Evolutionary conservation across 345 rosid species (phyloP).

Genomic region (Ceriops decandra): DNA sequence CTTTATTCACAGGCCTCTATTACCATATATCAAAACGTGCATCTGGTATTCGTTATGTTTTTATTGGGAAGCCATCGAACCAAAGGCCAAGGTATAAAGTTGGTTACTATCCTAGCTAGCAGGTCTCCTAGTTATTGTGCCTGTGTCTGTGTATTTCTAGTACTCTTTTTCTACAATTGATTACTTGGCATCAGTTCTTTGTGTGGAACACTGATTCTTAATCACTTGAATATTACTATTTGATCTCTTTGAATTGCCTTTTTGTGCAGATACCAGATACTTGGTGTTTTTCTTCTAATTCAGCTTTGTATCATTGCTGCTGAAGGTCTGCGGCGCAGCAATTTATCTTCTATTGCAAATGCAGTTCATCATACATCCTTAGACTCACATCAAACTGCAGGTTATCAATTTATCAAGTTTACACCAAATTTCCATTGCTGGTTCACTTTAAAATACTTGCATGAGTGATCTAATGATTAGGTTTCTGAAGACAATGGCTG

Average conservation of each 20-base stretch:
- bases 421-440: constrained; percentile 1
- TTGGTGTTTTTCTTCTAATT: constrained; percentile 85
- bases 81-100: constrained; percentile 79
- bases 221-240: neutral
- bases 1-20: constrained; percentile 54
- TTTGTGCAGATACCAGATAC: constrained; percentile 72
- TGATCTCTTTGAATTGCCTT: constrained; percentile 14
- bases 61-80: constrained; percentile 86
- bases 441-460: neutral
- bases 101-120: constrained; percentile 10
- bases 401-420: constrained; percentile 26
- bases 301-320: constrained; percentile 90
- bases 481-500: neutral
- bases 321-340: constrained; percentile 77
- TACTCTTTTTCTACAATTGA: neutral
- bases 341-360: constrained; percentile 76
- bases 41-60: constrained; percentile 75
- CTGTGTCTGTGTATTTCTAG: neutral
- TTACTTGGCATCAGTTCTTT: neutral
- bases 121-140: constrained; percentile 1
- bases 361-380: constrained; percentile 68
- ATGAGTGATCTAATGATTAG: neutral
- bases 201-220: neutral
- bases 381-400: constrained; percentile 56
- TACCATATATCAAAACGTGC: constrained; percentile 92